A percentile compares a stretch with the other conserved stretches of the same genome.
These are phyloP conservation scores for Cornus florida DNA, from an alignment of 148 eudicot species.

Conservation along the genomic window DNA sequence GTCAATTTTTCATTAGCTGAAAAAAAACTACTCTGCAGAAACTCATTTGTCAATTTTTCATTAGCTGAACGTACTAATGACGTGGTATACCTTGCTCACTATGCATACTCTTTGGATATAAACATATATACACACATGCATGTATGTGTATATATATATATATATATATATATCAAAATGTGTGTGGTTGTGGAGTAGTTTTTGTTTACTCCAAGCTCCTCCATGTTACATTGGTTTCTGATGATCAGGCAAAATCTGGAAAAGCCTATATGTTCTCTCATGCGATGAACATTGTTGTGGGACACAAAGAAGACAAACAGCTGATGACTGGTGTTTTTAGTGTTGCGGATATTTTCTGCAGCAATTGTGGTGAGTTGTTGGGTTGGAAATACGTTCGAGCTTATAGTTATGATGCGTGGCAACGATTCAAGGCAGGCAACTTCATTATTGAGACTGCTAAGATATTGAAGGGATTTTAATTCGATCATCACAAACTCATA, in stretches of 20 bases:
- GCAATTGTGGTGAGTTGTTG: slow-evolving; percentile 44
- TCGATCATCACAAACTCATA: no score
- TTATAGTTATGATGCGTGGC: slow-evolving; percentile 28
- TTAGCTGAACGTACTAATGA: no score
- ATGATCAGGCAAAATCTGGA: slow-evolving; percentile 47
- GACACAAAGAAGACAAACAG: slow-evolving; percentile 30
- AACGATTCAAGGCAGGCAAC: slow-evolving; percentile 38
- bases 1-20: no score
- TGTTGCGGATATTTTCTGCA: slow-evolving; percentile 31
- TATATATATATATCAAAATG: no score
- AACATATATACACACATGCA: no score
- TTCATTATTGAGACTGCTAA: slow-evolving; percentile 40
- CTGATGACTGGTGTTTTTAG: slow-evolving; percentile 41
- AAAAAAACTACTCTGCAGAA: no score
- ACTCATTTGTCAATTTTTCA: no score
- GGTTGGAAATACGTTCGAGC: slow-evolving; percentile 54
- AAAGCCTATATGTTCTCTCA: slow-evolving; percentile 39
- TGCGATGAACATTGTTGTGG: slow-evolving; percentile 42
- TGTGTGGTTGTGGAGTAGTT: no score
- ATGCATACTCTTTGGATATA: no score
- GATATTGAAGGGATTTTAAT: slow-evolving; percentile 32
- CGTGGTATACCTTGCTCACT: no score
- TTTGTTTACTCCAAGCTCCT: no score
- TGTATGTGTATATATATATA: no score
- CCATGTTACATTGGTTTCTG: not conserved